These are phyloP conservation scores for Astragalus glycyphyllos DNA, from an alignment of 306 rosid species.

Conservation along the genomic window DNA sequence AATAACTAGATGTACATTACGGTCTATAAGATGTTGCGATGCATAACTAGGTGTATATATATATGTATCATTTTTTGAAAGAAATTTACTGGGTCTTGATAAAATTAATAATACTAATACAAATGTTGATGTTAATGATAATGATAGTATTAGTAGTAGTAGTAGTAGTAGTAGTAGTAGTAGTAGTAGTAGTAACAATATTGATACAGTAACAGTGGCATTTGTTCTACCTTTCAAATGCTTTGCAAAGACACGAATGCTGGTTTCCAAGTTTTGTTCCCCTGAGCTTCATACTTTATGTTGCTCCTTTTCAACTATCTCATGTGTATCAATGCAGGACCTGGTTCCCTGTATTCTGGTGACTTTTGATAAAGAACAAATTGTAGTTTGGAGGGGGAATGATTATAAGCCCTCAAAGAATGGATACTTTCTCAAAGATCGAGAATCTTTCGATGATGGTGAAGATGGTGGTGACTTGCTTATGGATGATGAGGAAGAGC, in stretches of 20 bases:
- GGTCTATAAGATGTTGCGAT: not conserved
- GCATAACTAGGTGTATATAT: slow-evolving; percentile 13
- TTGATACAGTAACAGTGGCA: not conserved
- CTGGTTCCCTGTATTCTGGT: slow-evolving; percentile 88
- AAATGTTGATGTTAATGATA: no score
- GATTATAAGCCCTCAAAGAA: slow-evolving; percentile 56
- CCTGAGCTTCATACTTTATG: not conserved
- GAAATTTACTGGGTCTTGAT: not conserved
- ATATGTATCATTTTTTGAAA: not conserved
- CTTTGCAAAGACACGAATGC: slow-evolving; percentile 4
- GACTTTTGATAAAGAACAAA: slow-evolving; percentile 86
- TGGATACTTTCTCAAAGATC: slow-evolving; percentile 54
- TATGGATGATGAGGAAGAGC: slow-evolving; percentile 26
- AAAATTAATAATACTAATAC: not conserved
- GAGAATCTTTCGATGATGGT: slow-evolving; percentile 55
- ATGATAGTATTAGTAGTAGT: not conserved
- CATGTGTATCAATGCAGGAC: slow-evolving; percentile 60
- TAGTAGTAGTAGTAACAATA: not conserved
- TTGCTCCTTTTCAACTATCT: slow-evolving; percentile 35
- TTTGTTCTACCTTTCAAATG: slow-evolving; percentile 29
- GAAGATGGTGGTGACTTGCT: slow-evolving; percentile 38
- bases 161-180: no score
- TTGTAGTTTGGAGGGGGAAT: slow-evolving; percentile 87
- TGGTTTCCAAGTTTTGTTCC: slow-evolving; percentile 13
- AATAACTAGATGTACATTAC: not conserved